Evolutionary conservation across 176 grass and related monocot genomes (phyloP), one percentile per base, ranked within the genome.

Genomic region (Chrysopogon serrulatus): DNA sequence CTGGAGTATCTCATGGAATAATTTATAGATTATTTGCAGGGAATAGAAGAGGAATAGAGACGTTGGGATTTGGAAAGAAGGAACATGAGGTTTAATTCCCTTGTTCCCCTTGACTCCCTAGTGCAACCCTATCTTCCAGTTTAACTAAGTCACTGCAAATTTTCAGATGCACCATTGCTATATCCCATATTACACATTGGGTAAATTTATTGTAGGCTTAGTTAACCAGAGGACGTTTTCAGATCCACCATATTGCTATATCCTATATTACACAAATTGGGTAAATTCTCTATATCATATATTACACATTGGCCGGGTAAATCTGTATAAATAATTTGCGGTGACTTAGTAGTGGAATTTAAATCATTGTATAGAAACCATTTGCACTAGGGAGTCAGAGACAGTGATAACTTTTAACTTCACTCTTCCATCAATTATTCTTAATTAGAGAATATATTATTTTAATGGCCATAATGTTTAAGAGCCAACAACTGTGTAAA

Each of bases 21-120:
- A 80, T 84, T 24, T 89, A 86, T 77, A 44, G 21, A n/a, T 18
- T 86, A n/a, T 18, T 86, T 48, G 47, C 34, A 78, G 71, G 81
- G 94, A 93, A 93, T 91, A 87, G 88, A 96, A 93, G 88, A 84
- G 37, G 94, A 91, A 96, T 91, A 71, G 83, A 89, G 77, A 79
- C 82, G 66, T 83, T 54, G 84, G 92, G 87, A 94, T 94, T 88
- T 56, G 92, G 66, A 75, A 63, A 83, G 83, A 82, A 80, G 78
- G 79, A 85, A 93, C 89, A 53, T 78, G 86, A 71, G 63, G 74
- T 76, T 76, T 86, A 89, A 96, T 96, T 96, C 91, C 54, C 72
- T 82, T 85, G 82, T 91, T 88, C 82, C 86, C 90, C 87, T 78
- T 78, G 75, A 86, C 76, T 86, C 72, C 82, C 91, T 79, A 71